Conservation (phyloP, 1,284 basidiomycete species). For the Malassezia globosa region DNA sequence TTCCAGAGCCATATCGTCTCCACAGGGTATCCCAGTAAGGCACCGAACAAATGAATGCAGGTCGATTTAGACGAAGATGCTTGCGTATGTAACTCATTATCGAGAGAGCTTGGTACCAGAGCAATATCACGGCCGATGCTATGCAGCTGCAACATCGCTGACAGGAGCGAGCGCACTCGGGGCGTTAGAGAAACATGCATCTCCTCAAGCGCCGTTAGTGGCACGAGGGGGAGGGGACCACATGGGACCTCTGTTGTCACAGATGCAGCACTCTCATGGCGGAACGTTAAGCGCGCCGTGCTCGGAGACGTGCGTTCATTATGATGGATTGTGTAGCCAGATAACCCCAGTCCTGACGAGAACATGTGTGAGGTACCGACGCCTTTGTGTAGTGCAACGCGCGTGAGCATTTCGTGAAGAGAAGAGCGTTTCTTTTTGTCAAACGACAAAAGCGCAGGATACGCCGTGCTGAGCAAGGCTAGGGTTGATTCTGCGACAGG, state of each 20-base stretch:
- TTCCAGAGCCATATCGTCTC: slow-evolving; percentile 48
- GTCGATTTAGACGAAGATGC: slow-evolving; percentile 47
- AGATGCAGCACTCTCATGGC: slow-evolving; percentile 18
- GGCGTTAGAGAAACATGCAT: slow-evolving; percentile 31
- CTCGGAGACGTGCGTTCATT: not conserved
- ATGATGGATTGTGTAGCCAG: slow-evolving; percentile 26
- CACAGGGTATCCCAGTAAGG: slow-evolving; percentile 45
- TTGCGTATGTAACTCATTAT: slow-evolving; percentile 18
- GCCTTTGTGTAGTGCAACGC: slow-evolving; percentile 28
- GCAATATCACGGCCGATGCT: slow-evolving; percentile 40
- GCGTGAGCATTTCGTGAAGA: slow-evolving; percentile 32
- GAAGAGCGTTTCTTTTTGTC: slow-evolving; percentile 27
- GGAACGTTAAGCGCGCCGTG: slow-evolving; percentile 29
- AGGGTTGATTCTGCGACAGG: slow-evolving; percentile 26
- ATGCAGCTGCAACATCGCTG: slow-evolving; percentile 46
- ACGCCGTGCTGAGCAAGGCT: slow-evolving; percentile 35
- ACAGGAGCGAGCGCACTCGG: slow-evolving; percentile 40
- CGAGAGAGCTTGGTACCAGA: slow-evolving; percentile 32
- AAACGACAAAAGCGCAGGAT: slow-evolving; percentile 33
- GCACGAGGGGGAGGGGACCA: slow-evolving; percentile 28
- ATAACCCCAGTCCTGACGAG: slow-evolving; percentile 27
- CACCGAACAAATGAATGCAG: slow-evolving; percentile 42
- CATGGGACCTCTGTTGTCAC: slow-evolving; percentile 28
- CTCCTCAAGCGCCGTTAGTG: slow-evolving; percentile 25
- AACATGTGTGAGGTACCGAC: slow-evolving; percentile 22